Base-by-base conservation (phyloP, 306 rosid species). In the Canavalia gladiata region DNA sequence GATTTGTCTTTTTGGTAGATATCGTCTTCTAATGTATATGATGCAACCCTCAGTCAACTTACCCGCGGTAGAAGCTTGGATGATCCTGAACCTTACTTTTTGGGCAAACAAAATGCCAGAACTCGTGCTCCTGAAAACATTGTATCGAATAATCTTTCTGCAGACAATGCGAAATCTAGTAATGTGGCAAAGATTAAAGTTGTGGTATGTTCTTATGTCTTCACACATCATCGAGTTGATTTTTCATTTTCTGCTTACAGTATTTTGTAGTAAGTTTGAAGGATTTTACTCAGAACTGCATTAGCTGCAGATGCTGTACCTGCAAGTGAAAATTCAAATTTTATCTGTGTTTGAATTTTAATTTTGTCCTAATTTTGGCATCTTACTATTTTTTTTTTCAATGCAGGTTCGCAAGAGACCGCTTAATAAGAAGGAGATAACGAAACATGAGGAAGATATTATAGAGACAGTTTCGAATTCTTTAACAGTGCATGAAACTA, bases 381-480 rank as follows among this genome's bases (percentile, higher is more conserved):
- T 54, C 30, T 72, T 29, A 46, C 62, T n/a, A 58, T 77, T 72
- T 79, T 50, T 43, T 2, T 39, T 39, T 39, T 49, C 3, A 63
- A 77, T 88, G 79, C 91, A 94, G 98, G 98, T 94, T 69, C 91
- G 98, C 76, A 94, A 94, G 85, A 92, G 98, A 77, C 98, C 98
- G 25, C 90, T 94, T 34, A 94, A 94, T 76, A 94, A 94, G 83
- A 94, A 92, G 87, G 98, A 94, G 80, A 73, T 86, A 75, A 88
- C 92, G 10, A 94, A 92, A 90, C 79, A 86, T 62, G 98, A 94
- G 90, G 97, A 88, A 85, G 98, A 94, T 83, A 94, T 94, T 41
- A 81, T 94, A 43, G 95, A 92, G 1, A 90, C 95, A 11, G 82
- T 67, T 81, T 87, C 92, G 0, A 89, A 94, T 77, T 80, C 90